Evolutionary conservation across 2,329 filamentous ascomycete species (phyloP).

Genomic region (Neonectria coccinea): DNA sequence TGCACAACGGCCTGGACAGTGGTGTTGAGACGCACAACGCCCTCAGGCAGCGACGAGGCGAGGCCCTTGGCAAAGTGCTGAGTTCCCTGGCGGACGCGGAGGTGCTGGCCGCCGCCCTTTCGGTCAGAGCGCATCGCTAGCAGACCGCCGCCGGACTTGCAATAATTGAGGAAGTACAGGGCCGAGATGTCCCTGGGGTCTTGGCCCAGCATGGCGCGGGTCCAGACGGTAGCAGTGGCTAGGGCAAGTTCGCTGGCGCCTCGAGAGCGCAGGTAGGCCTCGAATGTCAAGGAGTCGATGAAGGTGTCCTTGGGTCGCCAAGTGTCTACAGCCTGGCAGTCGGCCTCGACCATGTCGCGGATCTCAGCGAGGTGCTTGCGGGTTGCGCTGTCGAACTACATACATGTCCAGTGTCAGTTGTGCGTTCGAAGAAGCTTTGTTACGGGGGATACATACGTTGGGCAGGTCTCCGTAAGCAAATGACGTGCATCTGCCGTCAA

Average conservation of each 20-base stretch:
- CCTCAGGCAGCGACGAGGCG: constrained; percentile 48
- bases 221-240: constrained; percentile 55
- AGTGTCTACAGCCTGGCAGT: constrained; percentile 44
- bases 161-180: constrained; percentile 67
- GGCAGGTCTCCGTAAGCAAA: constrained; percentile 33
- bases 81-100: constrained; percentile 61
- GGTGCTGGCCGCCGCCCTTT: constrained; percentile 64
- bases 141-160: constrained; percentile 63
- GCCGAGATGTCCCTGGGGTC: constrained; percentile 63
- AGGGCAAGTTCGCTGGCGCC: constrained; percentile 33
- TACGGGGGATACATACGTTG: constrained; percentile 22
- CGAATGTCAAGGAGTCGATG: constrained; percentile 46
- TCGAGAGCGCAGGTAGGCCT: constrained; percentile 44
- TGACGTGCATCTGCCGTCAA: constrained; percentile 46
- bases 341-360: constrained; percentile 45
- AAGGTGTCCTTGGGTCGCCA: constrained; percentile 34
- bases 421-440: not conserved
- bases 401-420: not conserved
- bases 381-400: constrained; percentile 27
- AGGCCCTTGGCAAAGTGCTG: constrained; percentile 55
- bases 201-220: constrained; percentile 62
- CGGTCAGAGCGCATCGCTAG: constrained; percentile 64
- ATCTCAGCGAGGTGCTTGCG: constrained; percentile 35
- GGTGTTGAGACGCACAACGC: constrained; percentile 44
- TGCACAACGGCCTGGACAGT: constrained; percentile 50